Percentiles rank a stretch among this genome's conserved stretches.
Conservation (phyloP, 2,329 filamentous ascomycete genomes). For the Sordariomycetes sp. region DNA sequence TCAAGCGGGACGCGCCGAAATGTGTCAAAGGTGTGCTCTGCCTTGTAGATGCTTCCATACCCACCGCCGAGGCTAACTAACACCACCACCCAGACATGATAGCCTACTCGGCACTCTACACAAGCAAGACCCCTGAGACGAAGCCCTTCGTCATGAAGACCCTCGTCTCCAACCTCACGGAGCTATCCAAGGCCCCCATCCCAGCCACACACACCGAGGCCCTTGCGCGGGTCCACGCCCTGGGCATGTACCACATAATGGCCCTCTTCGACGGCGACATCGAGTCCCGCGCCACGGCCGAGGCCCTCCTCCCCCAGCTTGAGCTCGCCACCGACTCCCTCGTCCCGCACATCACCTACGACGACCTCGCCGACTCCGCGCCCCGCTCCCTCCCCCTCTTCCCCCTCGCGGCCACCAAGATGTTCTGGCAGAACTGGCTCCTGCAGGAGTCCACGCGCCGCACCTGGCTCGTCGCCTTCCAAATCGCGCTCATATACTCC, state of each 20-base stretch:
- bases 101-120: slow-evolving; percentile 40
- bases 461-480: slow-evolving; percentile 30
- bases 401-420: slow-evolving; percentile 25
- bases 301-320: slow-evolving; percentile 12
- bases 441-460: slow-evolving; percentile 42
- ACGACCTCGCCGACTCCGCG: background rate
- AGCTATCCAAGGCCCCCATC: slow-evolving; percentile 25
- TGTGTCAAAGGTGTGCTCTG: slow-evolving; percentile 27
- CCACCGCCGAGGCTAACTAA: background rate
- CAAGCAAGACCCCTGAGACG: slow-evolving; percentile 37
- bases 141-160: slow-evolving; percentile 32
- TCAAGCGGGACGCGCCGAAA: slow-evolving; percentile 36
- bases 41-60: background rate
- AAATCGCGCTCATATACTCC: slow-evolving; percentile 32
- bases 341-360: background rate
- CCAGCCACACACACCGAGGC: slow-evolving; percentile 17
- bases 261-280: slow-evolving; percentile 31
- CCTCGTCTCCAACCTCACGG: slow-evolving; percentile 31
- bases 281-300: slow-evolving; percentile 18
- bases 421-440: slow-evolving; percentile 40
- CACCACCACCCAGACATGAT: slow-evolving; percentile 25
- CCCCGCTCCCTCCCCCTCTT: slow-evolving; percentile 9
- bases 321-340: background rate
- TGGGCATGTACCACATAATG: slow-evolving; percentile 34
- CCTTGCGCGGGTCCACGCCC: slow-evolving; percentile 27